These are phyloP conservation scores for Hibiscus syriacus DNA, from an alignment of 345 rosid genomes.

Conservation along the genomic window DNA sequence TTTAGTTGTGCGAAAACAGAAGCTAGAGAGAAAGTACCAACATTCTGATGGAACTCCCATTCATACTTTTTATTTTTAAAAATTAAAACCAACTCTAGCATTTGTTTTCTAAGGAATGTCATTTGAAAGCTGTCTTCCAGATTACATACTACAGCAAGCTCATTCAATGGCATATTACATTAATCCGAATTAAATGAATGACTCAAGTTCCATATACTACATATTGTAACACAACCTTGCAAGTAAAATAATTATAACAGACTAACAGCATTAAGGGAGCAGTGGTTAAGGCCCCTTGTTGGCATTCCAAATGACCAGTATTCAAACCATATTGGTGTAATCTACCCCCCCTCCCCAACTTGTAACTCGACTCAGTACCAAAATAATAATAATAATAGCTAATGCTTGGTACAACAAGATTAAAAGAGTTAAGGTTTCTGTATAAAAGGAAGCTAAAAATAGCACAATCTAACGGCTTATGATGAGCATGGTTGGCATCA, in stretches of 20 bases:
- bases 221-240: not conserved
- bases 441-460: not conserved
- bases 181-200: not conserved
- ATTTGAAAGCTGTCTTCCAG: not conserved
- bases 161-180: slow-evolving; percentile 1
- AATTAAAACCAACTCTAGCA: not conserved
- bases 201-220: not conserved
- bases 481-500: not conserved
- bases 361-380: too few species aligned
- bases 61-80: not conserved
- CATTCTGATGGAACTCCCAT: not conserved
- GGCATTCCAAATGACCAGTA: too few species aligned
- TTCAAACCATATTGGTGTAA: too few species aligned
- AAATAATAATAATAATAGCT: not conserved
- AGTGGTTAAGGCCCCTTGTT: too few species aligned
- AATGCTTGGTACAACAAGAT: not conserved
- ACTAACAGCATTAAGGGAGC: too few species aligned
- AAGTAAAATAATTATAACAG: not conserved
- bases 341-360: too few species aligned
- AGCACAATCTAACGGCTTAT: not conserved
- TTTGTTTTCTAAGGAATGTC: not conserved
- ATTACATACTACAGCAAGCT: not conserved
- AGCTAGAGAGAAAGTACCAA: not conserved
- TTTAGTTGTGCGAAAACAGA: not conserved
- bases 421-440: not conserved